Conservation (phyloP, 805 yeast genomes). For the Barnettozyma californica region DNA sequence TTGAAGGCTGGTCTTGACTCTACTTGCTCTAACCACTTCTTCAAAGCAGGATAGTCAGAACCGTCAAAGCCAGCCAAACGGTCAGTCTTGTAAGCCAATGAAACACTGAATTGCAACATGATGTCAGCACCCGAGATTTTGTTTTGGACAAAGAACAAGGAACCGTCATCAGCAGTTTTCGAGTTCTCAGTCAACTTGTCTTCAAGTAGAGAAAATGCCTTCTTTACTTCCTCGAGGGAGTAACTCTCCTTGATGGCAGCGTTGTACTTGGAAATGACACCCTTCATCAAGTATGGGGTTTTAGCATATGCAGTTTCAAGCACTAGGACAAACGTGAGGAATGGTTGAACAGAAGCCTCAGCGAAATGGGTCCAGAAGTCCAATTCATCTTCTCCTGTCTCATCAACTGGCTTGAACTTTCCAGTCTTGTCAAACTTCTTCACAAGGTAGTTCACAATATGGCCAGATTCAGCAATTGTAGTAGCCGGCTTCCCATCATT, state of each 20-base stretch:
- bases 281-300: slow-evolving; percentile 45
- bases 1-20: slow-evolving; percentile 22
- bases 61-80: slow-evolving; percentile 11
- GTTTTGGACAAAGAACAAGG: slow-evolving; percentile 40
- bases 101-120: slow-evolving; percentile 39
- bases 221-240: slow-evolving; percentile 41
- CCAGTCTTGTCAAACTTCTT: slow-evolving; percentile 41
- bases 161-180: neutral
- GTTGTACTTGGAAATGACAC: slow-evolving; percentile 38
- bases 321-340: slow-evolving; percentile 33
- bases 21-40: slow-evolving; percentile 24
- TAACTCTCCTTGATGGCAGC: slow-evolving; percentile 43
- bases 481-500: slow-evolving; percentile 23
- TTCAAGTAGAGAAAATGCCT: slow-evolving; percentile 38
- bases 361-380: slow-evolving; percentile 50
- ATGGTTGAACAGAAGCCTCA: slow-evolving; percentile 60
- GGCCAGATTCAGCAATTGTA: slow-evolving; percentile 54
- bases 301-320: slow-evolving; percentile 33
- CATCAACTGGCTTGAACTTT: slow-evolving; percentile 33
- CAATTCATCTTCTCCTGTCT: slow-evolving; percentile 37
- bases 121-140: slow-evolving; percentile 54
- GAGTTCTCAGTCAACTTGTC: slow-evolving; percentile 29
- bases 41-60: slow-evolving; percentile 24
- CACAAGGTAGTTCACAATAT: slow-evolving; percentile 48
- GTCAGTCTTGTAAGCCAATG: slow-evolving; percentile 20